Evolutionary conservation across 2,329 filamentous ascomycete genomes (phyloP).

Genomic region (Colletotrichum camelliae): DNA sequence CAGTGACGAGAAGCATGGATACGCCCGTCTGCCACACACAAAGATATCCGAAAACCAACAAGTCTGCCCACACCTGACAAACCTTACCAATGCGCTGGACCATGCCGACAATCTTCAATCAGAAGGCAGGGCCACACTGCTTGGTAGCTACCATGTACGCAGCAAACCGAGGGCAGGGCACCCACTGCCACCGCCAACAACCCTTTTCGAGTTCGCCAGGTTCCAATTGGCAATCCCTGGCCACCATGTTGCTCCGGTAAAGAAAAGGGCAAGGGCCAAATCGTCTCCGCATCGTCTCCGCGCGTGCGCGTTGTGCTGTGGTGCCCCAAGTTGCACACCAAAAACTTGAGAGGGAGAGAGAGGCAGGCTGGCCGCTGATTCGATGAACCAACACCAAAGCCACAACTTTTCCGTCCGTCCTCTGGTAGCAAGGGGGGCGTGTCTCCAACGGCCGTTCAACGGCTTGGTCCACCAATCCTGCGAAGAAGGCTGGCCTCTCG

Average conservation of each 20-base stretch:
- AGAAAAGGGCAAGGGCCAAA: constrained; percentile 13
- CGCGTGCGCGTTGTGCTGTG: not conserved
- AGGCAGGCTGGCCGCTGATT: not conserved
- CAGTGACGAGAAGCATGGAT: not conserved
- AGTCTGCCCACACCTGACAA: not conserved
- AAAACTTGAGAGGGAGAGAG: not conserved
- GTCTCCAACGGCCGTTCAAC: constrained; percentile 11
- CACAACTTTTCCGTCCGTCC: not conserved
- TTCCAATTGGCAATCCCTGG: not conserved
- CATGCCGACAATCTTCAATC: not conserved
- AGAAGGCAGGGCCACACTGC: not conserved
- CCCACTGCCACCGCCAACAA: not conserved
- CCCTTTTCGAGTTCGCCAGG: not conserved
- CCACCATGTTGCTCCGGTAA: not conserved
- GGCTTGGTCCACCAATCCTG: constrained; percentile 12
- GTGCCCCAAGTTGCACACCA: not conserved
- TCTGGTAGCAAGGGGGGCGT: not conserved
- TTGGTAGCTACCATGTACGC: not conserved
- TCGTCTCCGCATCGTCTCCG: constrained; percentile 13
- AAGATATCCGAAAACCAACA: not conserved
- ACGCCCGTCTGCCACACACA: not conserved
- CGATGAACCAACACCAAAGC: constrained; percentile 4
- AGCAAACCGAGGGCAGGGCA: not conserved
- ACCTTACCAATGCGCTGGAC: constrained; percentile 6
- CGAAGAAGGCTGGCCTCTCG: constrained; percentile 18